Conservation (phyloP, 1,284 basidiomycete genomes). For the Leucoagaricus sp. region DNA sequence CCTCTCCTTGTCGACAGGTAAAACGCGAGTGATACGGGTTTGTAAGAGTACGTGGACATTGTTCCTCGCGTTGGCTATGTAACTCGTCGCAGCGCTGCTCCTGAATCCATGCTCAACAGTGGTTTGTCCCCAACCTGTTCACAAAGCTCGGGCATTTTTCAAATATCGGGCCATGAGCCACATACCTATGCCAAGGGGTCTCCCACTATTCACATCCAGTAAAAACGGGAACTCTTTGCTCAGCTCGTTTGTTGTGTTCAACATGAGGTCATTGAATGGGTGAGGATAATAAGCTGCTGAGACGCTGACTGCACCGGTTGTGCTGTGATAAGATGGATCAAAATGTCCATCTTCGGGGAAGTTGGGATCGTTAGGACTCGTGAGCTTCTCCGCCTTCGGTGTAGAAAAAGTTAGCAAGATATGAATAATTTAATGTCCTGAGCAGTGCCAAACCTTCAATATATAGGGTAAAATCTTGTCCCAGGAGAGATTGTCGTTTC, state of each 20-base stretch:
- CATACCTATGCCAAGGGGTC: constrained; percentile 29
- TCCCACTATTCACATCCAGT: constrained; percentile 31
- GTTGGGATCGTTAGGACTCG: not conserved
- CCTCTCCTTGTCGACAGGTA: constrained; percentile 17
- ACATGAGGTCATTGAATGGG: not conserved
- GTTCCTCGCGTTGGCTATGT: constrained; percentile 31
- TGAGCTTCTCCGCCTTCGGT: not conserved
- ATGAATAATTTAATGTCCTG: not conserved
- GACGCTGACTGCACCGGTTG: constrained; percentile 3
- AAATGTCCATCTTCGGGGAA: constrained; percentile 3
- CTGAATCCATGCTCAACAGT: constrained; percentile 32
- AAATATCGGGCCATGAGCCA: not conserved
- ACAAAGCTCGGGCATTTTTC: not conserved
- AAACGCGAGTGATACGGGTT: constrained; percentile 36
- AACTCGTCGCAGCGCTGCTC: constrained; percentile 35
- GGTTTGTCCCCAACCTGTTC: constrained; percentile 35
- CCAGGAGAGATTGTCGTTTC: not conserved
- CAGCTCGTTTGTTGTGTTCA: constrained; percentile 5
- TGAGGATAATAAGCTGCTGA: not conserved
- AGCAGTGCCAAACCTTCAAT: constrained; percentile 1
- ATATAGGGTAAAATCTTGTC: not conserved
- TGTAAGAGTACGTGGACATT: constrained; percentile 44
- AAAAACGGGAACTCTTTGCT: constrained; percentile 27
- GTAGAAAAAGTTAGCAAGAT: not conserved
- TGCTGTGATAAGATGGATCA: constrained; percentile 11